Evolutionary conservation across 768 basidiomycete species (phyloP).

Genomic region (Russula earlei): DNA sequence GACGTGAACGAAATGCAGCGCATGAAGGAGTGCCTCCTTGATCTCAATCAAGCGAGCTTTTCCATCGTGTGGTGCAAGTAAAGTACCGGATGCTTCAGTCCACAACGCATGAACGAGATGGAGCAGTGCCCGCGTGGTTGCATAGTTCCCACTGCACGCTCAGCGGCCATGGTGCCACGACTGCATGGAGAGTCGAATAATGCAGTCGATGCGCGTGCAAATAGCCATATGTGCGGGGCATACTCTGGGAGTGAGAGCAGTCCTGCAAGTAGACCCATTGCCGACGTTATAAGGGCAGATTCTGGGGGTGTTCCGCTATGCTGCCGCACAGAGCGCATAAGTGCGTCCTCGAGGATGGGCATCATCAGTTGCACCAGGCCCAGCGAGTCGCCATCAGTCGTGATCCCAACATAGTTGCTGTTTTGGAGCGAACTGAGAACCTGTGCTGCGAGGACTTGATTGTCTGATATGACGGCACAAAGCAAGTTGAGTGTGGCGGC

Average conservation of each 20-base stretch:
- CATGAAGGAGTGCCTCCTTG: conserved; percentile 76
- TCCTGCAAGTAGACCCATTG: conserved; percentile 72
- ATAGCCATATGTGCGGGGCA: conserved; percentile 80
- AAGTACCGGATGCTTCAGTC: conserved; percentile 56
- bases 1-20: conserved; percentile 66
- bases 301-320: conserved; percentile 30
- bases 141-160: conserved; percentile 69
- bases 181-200: conserved; percentile 68
- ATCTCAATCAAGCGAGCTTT: conserved; percentile 56
- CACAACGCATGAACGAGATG: conserved; percentile 69
- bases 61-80: conserved; percentile 38
- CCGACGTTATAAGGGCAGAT: conserved; percentile 62
- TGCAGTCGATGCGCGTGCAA: conserved; percentile 66
- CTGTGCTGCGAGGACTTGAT: conserved; percentile 50
- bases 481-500: conserved; percentile 73
- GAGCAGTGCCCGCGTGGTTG: conserved; percentile 73
- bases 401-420: conserved; percentile 36
- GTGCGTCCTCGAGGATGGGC: conserved; percentile 71
- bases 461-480: conserved; percentile 64
- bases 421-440: conserved; percentile 62
- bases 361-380: conserved; percentile 75
- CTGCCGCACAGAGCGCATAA: conserved; percentile 41
- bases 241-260: conserved; percentile 64
- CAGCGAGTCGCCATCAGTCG: conserved; percentile 45
- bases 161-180: conserved; percentile 53